phyloP scores from a whole-genome alignment of 805 yeast genomes.

The Suhomyces vadensis region DNA sequence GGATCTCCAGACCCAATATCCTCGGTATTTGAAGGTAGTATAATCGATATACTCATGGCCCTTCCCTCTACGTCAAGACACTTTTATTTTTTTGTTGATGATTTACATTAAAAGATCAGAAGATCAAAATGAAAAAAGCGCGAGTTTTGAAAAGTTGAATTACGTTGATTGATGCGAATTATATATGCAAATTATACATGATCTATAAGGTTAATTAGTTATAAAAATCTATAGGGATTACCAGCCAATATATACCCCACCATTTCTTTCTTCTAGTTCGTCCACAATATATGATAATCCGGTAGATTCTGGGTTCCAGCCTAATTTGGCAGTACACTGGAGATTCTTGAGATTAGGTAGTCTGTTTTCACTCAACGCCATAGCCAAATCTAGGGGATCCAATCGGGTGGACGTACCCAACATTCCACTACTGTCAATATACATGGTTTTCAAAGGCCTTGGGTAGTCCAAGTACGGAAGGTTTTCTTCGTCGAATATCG shows the following conservation, averaged over 20 bases:
- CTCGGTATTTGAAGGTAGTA: constrained; percentile 9
- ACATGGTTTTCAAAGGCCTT: constrained; percentile 59
- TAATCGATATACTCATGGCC: constrained; percentile 12
- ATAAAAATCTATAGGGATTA: constrained; percentile 5
- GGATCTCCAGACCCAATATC: background rate
- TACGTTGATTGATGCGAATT: too few relatives aligned
- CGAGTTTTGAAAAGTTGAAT: too few relatives aligned
- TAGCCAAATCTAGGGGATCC: constrained; percentile 84
- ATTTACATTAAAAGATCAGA: background rate
- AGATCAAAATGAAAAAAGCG: background rate
- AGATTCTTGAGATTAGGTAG: constrained; percentile 67
- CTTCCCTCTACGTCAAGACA: background rate
- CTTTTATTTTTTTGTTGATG: background rate
- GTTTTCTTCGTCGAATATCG: constrained; percentile 37
- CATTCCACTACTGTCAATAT: constrained; percentile 82
- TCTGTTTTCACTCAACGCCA: constrained; percentile 78
- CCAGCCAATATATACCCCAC: constrained; percentile 64
- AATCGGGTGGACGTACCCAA: constrained; percentile 80
- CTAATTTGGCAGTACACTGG: constrained; percentile 71
- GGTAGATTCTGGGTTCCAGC: constrained; percentile 70
- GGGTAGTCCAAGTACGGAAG: constrained; percentile 23
- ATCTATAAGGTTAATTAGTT: background rate
- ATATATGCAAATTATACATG: too few relatives aligned
- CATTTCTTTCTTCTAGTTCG: constrained; percentile 71
- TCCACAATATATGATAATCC: constrained; percentile 53